Percentiles rank a stretch among this genome's conserved stretches.
Conservation (phyloP, 441 rosid species). For the Gossypium trilobum region DNA sequence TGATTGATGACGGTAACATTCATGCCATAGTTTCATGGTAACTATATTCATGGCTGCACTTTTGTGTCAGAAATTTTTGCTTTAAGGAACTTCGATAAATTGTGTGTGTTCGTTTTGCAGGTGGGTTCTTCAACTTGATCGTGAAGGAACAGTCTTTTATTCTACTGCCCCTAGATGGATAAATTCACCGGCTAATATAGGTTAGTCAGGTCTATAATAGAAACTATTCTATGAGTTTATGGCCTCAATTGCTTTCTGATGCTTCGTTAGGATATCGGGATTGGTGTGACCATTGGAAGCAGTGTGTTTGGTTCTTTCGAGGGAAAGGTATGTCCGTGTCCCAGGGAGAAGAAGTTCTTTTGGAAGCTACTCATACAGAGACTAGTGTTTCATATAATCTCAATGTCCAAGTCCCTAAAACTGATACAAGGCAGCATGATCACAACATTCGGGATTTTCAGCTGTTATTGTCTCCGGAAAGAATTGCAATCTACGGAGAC, state of each 20-base stretch:
- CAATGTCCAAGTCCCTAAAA: conserved; percentile 25
- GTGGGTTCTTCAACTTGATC: conserved; percentile 95
- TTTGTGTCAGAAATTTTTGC: conserved; percentile 6
- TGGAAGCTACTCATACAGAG: conserved; percentile 58
- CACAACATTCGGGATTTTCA: conserved; percentile 34
- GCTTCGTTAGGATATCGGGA: conserved; percentile 41
- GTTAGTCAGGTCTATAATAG: conserved; percentile 22
- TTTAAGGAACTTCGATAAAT: conserved; percentile 1
- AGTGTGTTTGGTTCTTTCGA: conserved; percentile 79
- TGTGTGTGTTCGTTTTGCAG: conserved; percentile 24
- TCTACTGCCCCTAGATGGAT: conserved; percentile 88
- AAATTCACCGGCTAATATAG: conserved; percentile 29
- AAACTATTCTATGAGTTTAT: background rate
- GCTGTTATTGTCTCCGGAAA: conserved; percentile 61
- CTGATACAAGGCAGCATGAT: conserved; percentile 24
- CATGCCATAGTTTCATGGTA: conserved; percentile 88
- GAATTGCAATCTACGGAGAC: conserved; percentile 74
- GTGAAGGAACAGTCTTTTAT: conserved; percentile 71
- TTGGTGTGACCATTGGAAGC: conserved; percentile 99
- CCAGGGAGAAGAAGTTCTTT: conserved; percentile 47
- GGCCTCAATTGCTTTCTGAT: conserved; percentile 17
- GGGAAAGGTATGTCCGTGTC: conserved; percentile 45
- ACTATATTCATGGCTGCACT: conserved; percentile 4
- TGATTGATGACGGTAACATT: conserved; percentile 49
- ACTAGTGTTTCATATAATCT: conserved; percentile 55